These are phyloP conservation scores for Echium plantagineum DNA, from an alignment of 257 asterid genomes.

Conservation along the genomic window DNA sequence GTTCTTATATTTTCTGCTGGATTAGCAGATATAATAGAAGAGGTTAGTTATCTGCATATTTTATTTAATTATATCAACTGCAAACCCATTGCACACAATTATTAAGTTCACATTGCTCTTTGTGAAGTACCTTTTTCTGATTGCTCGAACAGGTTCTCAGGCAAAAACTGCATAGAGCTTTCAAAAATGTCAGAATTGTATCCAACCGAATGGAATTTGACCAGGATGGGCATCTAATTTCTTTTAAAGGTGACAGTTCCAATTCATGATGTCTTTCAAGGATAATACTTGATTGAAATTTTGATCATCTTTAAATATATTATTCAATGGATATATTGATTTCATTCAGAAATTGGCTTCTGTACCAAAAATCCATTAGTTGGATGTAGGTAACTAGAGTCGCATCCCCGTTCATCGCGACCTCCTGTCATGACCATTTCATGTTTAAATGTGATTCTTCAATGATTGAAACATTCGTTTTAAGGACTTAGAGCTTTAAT, in stretches of 20 bases:
- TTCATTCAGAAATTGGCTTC: no score
- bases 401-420: no score
- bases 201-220: slow-evolving; percentile 88
- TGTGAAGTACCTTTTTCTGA: slow-evolving; percentile 15
- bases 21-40: slow-evolving; percentile 91
- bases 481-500: no score
- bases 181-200: slow-evolving; percentile 69
- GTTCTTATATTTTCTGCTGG: slow-evolving; percentile 95
- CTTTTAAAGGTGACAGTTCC: slow-evolving; percentile 48
- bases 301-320: no score
- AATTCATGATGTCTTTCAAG: slow-evolving; percentile 1
- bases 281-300: neutral
- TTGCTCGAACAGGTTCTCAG: slow-evolving; percentile 54
- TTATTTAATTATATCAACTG: neutral
- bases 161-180: slow-evolving; percentile 77
- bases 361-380: no score
- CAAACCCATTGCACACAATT: neutral
- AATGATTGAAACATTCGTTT: no score
- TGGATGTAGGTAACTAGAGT: no score
- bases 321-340: no score
- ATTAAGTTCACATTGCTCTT: slow-evolving; percentile 12
- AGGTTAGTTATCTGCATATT: slow-evolving; percentile 39
- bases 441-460: no score
- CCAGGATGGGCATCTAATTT: slow-evolving; percentile 50
- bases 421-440: no score